Percentiles rank a stretch among this genome's conserved stretches.
These are phyloP conservation scores for Cadophora gregata DNA, from an alignment of 2,329 filamentous ascomycete genomes.

Conservation along the genomic window DNA sequence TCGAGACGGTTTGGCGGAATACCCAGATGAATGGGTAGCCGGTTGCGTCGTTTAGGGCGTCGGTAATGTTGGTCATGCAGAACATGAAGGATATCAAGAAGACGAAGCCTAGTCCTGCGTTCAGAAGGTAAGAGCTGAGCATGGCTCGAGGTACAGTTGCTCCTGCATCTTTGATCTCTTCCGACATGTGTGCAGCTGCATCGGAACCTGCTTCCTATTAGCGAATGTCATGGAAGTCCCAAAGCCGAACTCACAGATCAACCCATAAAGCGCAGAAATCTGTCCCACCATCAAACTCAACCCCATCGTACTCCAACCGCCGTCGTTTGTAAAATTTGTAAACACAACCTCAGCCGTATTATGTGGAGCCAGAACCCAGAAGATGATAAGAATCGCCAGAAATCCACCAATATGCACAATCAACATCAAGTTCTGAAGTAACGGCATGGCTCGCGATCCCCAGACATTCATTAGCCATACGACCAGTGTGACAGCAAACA, in stretches of 20 bases:
- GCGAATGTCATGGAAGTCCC: neutral
- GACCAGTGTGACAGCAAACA: slow-evolving; percentile 49
- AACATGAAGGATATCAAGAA: slow-evolving; percentile 45
- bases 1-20: neutral
- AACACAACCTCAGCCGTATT: slow-evolving; percentile 5
- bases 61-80: slow-evolving; percentile 43
- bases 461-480: slow-evolving; percentile 51
- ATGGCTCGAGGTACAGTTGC: slow-evolving; percentile 54
- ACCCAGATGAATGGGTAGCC: slow-evolving; percentile 57
- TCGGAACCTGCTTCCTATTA: slow-evolving; percentile 27
- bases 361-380: slow-evolving; percentile 42
- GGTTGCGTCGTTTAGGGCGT: slow-evolving; percentile 48
- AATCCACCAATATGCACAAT: slow-evolving; percentile 53
- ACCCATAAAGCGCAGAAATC: slow-evolving; percentile 40
- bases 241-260: neutral
- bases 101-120: slow-evolving; percentile 52
- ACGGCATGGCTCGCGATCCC: slow-evolving; percentile 46
- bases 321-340: slow-evolving; percentile 42
- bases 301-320: slow-evolving; percentile 43
- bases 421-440: slow-evolving; percentile 50
- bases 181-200: slow-evolving; percentile 45
- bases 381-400: slow-evolving; percentile 49
- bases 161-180: slow-evolving; percentile 55
- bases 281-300: slow-evolving; percentile 47
- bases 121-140: slow-evolving; percentile 53